Conservation (phyloP, 768 basidiomycete genomes). For the Tylopilus sp. region DNA sequence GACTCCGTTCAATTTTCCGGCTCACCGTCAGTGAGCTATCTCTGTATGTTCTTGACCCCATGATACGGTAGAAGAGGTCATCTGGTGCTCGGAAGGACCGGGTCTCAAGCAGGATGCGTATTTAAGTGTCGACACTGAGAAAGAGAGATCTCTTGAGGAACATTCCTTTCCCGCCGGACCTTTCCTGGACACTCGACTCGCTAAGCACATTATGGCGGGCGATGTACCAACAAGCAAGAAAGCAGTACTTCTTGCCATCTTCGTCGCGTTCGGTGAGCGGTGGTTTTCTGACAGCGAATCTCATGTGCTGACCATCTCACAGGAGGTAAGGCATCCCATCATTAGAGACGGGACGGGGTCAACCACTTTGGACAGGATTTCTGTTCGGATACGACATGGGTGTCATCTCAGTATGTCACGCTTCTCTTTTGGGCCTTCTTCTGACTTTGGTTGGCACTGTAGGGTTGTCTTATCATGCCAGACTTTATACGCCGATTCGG, state of each 20-base stretch:
- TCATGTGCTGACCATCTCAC: background rate
- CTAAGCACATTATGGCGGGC: constrained; percentile 23
- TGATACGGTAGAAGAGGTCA: background rate
- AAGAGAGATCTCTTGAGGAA: background rate
- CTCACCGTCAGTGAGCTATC: background rate
- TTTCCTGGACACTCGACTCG: background rate
- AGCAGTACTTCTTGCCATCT: constrained; percentile 55
- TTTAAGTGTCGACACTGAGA: constrained; percentile 5
- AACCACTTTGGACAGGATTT: constrained; percentile 39
- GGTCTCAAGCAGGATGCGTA: constrained; percentile 1
- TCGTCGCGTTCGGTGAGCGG: constrained; percentile 67
- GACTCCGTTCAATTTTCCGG: background rate
- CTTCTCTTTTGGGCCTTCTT: background rate
- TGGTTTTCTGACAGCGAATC: background rate
- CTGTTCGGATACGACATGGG: constrained; percentile 77
- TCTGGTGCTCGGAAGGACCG: constrained; percentile 11
- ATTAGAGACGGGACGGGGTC: no score
- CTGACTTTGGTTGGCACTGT: no score
- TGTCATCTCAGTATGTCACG: constrained; percentile 58
- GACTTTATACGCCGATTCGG: constrained; percentile 75
- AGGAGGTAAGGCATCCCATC: background rate
- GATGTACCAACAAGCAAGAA: constrained; percentile 60
- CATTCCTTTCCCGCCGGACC: background rate
- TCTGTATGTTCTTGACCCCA: no score
- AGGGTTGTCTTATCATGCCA: constrained; percentile 79